Conservation (phyloP, 768 basidiomycete genomes). For the Cystobasidium onofrii region DNA sequence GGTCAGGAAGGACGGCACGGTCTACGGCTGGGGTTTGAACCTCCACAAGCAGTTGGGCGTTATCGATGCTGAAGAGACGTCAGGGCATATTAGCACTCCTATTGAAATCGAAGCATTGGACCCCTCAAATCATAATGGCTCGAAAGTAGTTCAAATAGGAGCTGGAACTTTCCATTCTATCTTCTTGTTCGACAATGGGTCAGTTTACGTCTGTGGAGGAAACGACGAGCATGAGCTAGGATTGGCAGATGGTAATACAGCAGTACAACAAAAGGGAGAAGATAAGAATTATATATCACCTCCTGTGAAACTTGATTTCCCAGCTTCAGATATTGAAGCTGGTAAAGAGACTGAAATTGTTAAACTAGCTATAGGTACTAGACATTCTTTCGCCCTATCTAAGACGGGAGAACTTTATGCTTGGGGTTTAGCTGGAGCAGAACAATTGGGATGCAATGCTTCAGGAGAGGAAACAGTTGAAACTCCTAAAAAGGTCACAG, state of each 20-base stretch:
- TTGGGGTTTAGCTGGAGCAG: constrained; percentile 13
- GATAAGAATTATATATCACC: constrained; percentile 4
- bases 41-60: constrained; percentile 63
- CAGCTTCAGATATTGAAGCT: constrained; percentile 11
- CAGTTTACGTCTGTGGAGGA: constrained; percentile 78
- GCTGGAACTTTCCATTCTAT: constrained; percentile 66
- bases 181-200: constrained; percentile 74
- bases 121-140: constrained; percentile 45
- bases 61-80: constrained; percentile 48
- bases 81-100: constrained; percentile 51
- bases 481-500: neutral
- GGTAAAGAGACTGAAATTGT: constrained; percentile 7
- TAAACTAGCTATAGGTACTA: neutral
- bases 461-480: neutral
- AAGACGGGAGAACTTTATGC: constrained; percentile 3
- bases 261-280: constrained; percentile 4
- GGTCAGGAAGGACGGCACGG: constrained; percentile 67
- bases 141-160: constrained; percentile 55
- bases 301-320: constrained; percentile 19
- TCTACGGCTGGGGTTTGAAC: constrained; percentile 96
- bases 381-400: constrained; percentile 5
- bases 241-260: constrained; percentile 40
- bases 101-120: constrained; percentile 44
- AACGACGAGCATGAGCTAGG: constrained; percentile 78
- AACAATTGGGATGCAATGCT: constrained; percentile 22